These are phyloP conservation scores for Xerocomellus amylosporus DNA, from an alignment of 768 basidiomycete genomes.

Conservation along the genomic window DNA sequence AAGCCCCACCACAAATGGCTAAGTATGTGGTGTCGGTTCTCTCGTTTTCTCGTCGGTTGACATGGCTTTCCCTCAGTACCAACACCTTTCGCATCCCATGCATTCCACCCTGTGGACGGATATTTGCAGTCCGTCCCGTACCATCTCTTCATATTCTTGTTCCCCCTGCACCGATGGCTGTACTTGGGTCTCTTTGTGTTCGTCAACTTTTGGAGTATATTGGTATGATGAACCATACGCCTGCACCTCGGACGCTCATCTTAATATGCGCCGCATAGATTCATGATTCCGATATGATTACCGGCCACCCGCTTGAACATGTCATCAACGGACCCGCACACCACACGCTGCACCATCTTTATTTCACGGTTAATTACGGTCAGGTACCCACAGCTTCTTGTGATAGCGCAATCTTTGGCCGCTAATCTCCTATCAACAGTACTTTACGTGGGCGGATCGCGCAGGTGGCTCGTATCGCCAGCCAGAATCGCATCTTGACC, in stretches of 20 bases:
- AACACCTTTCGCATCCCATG: conserved; percentile 95
- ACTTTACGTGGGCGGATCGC: conserved; percentile 95
- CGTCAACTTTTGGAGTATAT: conserved; percentile 93
- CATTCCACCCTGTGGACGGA: conserved; percentile 96
- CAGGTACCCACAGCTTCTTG: conserved; percentile 53
- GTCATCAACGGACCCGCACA: conserved; percentile 98
- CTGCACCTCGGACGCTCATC: not conserved
- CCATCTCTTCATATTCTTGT: conserved; percentile 85
- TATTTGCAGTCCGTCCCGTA: conserved; percentile 94
- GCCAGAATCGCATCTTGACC: conserved; percentile 81
- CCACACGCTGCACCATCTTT: conserved; percentile 94
- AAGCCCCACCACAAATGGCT: conserved; percentile 99
- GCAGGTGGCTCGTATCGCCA: conserved; percentile 84
- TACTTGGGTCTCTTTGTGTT: conserved; percentile 86
- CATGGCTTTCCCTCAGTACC: conserved; percentile 57
- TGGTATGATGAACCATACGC: conserved; percentile 47
- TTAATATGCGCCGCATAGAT: conserved; percentile 52
- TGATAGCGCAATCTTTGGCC: not conserved
- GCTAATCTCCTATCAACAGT: conserved; percentile 48
- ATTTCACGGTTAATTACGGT: conserved; percentile 96
- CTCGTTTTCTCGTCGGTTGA: conserved; percentile 2
- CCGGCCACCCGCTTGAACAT: conserved; percentile 81
- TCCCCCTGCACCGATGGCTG: conserved; percentile 83
- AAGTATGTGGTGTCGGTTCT: conserved; percentile 46
- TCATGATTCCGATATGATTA: conserved; percentile 99